Base-by-base conservation (phyloP, 169 alveolate genomes). In the Plasmodium knowlesi region DNA sequence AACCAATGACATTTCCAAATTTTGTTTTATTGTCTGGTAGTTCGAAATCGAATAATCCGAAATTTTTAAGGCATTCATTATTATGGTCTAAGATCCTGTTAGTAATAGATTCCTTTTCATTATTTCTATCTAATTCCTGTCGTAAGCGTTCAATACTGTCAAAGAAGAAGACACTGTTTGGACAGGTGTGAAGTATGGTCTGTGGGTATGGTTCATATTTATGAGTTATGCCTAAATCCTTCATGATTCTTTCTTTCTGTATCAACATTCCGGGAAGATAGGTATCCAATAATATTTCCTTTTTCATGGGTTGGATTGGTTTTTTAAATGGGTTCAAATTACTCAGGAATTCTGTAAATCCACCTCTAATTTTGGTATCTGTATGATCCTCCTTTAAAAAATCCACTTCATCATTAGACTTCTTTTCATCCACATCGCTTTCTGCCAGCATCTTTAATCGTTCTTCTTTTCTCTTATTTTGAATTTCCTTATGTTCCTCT, bases 311-410 rank as follows among this genome's bases (percentile, higher is more conserved):
- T 37, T 61, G 19, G 37, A 76, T 16, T 88, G 30, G 32, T 16
- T 76, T 37, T 79, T 88, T 88, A 78, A 79, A 78, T 8, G 80
- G 84, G 41, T 85, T 74, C 19, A 84, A 84, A 19, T 71, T 84
- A 8, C 34, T 84, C 10, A 84, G 6, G 53, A 84, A 84, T 84
- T 37, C 30, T 37, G 39, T n/a, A 22, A 82, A 57, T n/a, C 91
- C 61, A 54, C 61, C 67, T 14, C 28, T 53, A 19, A 82, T 46
- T 14, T 19, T 30, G 16, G 28, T 61, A 22, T 82, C 91, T 32
- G 80, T 19, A 54, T 54, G 12, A 30, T 82, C 28, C 5, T 43
- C 4, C 43, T 79, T 79, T 82, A 30, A 19, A 30, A 22, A 8
- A 32, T 30, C 43, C n/a, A 14, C 61, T 3, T 41, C 70, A 3